Conservation (phyloP, 345 rosid genomes). For the Brassica cretica region DNA sequence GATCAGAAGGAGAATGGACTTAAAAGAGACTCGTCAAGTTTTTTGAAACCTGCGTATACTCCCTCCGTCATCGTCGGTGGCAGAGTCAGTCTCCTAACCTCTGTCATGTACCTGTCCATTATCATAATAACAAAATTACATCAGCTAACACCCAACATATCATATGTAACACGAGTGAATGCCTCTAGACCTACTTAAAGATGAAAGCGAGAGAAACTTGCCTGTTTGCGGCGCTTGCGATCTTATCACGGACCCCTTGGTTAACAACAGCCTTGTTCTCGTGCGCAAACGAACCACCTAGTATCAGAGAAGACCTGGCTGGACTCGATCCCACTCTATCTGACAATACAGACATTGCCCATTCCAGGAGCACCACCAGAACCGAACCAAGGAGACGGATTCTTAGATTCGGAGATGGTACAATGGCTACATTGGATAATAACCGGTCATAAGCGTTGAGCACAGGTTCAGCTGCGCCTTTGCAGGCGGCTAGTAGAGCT, state of each 20-base stretch:
- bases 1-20: constrained; percentile 60
- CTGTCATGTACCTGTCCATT: constrained; percentile 81
- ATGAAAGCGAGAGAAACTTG: constrained; percentile 32
- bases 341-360: constrained; percentile 85
- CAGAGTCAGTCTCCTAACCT: constrained; percentile 77
- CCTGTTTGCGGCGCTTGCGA: constrained; percentile 91
- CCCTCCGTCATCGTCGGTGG: constrained; percentile 72
- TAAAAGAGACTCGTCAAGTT: constrained; percentile 85
- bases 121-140: neutral
- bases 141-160: neutral
- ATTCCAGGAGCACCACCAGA: constrained; percentile 79
- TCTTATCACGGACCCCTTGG: constrained; percentile 84
- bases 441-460: constrained; percentile 81
- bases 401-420: constrained; percentile 78
- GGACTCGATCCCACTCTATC: constrained; percentile 73
- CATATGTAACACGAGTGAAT: neutral
- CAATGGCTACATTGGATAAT: constrained; percentile 73
- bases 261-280: constrained; percentile 61
- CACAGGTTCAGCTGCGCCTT: constrained; percentile 88
- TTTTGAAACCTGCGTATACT: constrained; percentile 78
- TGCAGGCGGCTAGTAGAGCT: constrained; percentile 91
- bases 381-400: constrained; percentile 81
- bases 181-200: neutral
- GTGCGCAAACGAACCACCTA: constrained; percentile 59
- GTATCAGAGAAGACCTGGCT: constrained; percentile 65